Conservation (phyloP, 2,329 filamentous ascomycete genomes). For the Xylariaceae sp. region DNA sequence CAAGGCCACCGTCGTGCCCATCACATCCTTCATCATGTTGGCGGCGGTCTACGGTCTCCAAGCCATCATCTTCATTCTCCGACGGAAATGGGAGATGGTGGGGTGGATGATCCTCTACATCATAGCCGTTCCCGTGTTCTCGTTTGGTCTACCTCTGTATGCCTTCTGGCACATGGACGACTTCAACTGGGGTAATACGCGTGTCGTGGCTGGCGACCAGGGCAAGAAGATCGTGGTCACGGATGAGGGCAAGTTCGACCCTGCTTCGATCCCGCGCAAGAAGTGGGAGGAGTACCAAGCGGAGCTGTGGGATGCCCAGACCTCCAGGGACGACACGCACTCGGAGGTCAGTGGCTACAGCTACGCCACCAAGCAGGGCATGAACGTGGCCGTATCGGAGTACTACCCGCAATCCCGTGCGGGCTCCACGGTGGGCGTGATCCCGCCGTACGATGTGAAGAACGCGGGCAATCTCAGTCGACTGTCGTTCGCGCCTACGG, state of each 20-base stretch:
- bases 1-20: conserved; percentile 59
- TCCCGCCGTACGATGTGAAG: conserved; percentile 35
- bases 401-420: conserved; percentile 57
- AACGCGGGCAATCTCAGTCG: conserved; percentile 47
- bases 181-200: conserved; percentile 98
- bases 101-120: conserved; percentile 99
- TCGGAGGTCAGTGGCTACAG: conserved; percentile 91
- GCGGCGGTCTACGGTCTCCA: conserved; percentile 97
- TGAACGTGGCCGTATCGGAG: conserved; percentile 51
- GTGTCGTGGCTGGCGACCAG: conserved; percentile 89
- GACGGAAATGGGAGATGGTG: conserved; percentile 98
- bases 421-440: conserved; percentile 44
- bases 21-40: conserved; percentile 83
- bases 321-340: conserved; percentile 67
- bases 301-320: conserved; percentile 94
- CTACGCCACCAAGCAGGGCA: conserved; percentile 78
- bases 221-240: conserved; percentile 89
- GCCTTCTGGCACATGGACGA: conserved; percentile 99
- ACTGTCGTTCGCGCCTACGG: conserved; percentile 73
- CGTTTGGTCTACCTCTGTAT: conserved; percentile 83
- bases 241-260: conserved; percentile 97
- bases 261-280: conserved; percentile 86
- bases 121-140: conserved; percentile 83
- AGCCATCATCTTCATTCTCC: conserved; percentile 91
- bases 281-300: conserved; percentile 99